phyloP scores from a whole-genome alignment of 306 rosid species.

The Biancaea sappan region DNA sequence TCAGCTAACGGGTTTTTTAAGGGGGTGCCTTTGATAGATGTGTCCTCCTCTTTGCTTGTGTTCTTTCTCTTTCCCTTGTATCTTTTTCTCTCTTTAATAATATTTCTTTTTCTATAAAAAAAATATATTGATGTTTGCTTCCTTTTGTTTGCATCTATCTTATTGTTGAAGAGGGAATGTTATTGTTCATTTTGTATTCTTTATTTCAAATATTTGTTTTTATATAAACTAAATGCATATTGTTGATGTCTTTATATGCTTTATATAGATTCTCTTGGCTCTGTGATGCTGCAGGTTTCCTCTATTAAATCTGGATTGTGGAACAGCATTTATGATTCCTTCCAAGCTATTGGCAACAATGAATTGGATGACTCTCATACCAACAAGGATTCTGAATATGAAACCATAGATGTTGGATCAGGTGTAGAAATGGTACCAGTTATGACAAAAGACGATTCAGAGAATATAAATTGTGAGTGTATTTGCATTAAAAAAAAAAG shows the following conservation, averaged over 20 bases:
- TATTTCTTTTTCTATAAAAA: no score
- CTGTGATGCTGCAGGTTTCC: slow-evolving; percentile 56
- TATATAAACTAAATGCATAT: not conserved
- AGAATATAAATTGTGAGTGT: slow-evolving; percentile 54
- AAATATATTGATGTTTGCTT: not conserved
- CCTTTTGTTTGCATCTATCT: not conserved
- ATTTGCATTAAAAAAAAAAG: slow-evolving; percentile 14
- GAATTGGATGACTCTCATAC: slow-evolving; percentile 44
- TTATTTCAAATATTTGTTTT: not conserved
- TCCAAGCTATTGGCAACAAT: slow-evolving; percentile 53
- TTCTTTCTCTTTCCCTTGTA: no score
- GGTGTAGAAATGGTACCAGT: slow-evolving; percentile 36
- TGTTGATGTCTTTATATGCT: not conserved
- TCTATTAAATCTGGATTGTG: slow-evolving; percentile 79
- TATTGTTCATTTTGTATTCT: not conserved
- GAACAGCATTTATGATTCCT: slow-evolving; percentile 84
- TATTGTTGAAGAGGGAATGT: not conserved
- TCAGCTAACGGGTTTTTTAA: no score
- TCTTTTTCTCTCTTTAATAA: no score
- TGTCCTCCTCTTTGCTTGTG: no score
- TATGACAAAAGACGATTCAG: slow-evolving; percentile 29
- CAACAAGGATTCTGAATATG: slow-evolving; percentile 49
- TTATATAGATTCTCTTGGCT: not conserved
- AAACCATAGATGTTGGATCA: slow-evolving; percentile 71
- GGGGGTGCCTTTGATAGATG: no score